Conservation (phyloP, 2,329 filamentous ascomycete genomes). For the Fusarium buxicola region DNA sequence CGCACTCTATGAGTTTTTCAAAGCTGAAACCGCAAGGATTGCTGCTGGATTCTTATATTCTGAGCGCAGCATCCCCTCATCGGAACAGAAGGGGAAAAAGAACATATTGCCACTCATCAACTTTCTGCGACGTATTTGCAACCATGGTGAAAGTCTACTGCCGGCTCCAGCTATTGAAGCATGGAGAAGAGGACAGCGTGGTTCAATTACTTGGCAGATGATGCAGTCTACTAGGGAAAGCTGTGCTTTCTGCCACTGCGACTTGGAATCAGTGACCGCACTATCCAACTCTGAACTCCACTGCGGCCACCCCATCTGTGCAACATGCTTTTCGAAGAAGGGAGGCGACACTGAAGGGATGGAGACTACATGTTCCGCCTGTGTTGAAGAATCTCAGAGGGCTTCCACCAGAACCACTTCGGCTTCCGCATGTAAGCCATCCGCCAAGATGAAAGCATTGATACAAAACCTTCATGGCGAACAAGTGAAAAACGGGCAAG, state of each 20-base stretch:
- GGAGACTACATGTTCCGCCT: too few species aligned
- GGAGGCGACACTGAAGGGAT: too few species aligned
- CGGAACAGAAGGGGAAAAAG: background rate
- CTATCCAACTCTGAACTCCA: too few species aligned
- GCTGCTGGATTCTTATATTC: background rate
- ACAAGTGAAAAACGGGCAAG: background rate
- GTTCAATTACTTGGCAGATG: background rate
- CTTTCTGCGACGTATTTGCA: slow-evolving; percentile 12
- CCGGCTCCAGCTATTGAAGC: fast-evolving
- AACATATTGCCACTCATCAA: slow-evolving; percentile 4
- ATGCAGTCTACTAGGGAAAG: too few species aligned
- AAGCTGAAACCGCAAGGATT: background rate
- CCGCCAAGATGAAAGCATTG: background rate
- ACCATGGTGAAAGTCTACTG: slow-evolving; percentile 16
- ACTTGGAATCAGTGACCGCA: too few species aligned
- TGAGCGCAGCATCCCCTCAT: background rate
- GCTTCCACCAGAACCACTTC: too few species aligned
- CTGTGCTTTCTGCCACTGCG: too few species aligned
- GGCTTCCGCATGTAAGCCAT: background rate
- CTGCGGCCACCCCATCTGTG: too few species aligned
- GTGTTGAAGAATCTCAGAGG: too few species aligned
- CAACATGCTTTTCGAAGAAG: too few species aligned
- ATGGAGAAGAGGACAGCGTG: background rate
- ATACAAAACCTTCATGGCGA: background rate
- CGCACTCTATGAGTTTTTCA: slow-evolving; percentile 1